A percentile compares a stretch with the other conserved stretches of the same genome.
Conservation (phyloP, 1,284 basidiomycete genomes). For the Porphyrellus sp. region DNA sequence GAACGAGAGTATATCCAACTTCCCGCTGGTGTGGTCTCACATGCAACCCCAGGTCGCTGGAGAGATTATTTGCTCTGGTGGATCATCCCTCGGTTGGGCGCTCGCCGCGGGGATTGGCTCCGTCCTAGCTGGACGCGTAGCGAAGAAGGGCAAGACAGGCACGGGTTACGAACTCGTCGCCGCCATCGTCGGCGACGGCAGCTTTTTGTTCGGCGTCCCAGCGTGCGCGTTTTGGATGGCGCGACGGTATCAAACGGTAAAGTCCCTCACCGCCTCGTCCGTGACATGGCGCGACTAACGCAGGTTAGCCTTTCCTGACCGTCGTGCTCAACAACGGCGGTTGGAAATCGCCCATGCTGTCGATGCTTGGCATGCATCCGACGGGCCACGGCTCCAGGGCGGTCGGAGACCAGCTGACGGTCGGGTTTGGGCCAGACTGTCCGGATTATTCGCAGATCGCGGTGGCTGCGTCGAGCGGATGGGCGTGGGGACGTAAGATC, state of each 20-base stretch:
- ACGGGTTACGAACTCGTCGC: conserved; percentile 49
- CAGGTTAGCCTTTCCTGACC: conserved; percentile 62
- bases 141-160: conserved; percentile 23
- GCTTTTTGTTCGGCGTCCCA: conserved; percentile 65
- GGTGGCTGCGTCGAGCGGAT: conserved; percentile 58
- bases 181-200: conserved; percentile 64
- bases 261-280: conserved; percentile 19
- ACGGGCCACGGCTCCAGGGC: conserved; percentile 50
- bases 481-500: conserved; percentile 58
- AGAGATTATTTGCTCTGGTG: conserved; percentile 52
- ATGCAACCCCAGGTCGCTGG: conserved; percentile 52
- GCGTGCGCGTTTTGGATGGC: conserved; percentile 70
- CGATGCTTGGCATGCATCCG: conserved; percentile 65
- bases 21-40: conserved; percentile 52
- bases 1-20: conserved; percentile 65
- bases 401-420: conserved; percentile 48
- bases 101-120: conserved; percentile 63
- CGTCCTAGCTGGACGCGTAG: conserved; percentile 42
- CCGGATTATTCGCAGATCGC: conserved; percentile 64
- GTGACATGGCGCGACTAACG: neutral
- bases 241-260: conserved; percentile 58
- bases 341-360: conserved; percentile 63
- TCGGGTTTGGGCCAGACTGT: conserved; percentile 62
- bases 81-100: conserved; percentile 62
- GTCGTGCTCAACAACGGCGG: conserved; percentile 70